Percentiles rank a stretch among this genome's conserved stretches.
Conservation (phyloP, 805 yeast genomes). For the Saccharomycopsis fodiens region DNA sequence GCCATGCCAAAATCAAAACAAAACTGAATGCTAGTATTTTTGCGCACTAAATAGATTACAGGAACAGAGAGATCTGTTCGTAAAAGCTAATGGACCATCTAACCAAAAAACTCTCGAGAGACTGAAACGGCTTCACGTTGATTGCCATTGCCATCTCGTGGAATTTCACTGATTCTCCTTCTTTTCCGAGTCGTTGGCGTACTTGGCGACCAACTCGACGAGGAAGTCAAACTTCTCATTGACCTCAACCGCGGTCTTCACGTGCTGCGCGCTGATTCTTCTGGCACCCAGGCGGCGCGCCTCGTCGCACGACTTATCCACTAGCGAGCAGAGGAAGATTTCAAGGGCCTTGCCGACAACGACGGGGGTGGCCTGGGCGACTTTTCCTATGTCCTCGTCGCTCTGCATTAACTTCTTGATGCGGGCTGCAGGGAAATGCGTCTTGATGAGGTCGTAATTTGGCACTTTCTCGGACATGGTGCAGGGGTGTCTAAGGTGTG, state of each 20-base stretch:
- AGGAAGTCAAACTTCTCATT: conserved; percentile 93
- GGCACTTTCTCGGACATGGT: conserved; percentile 6
- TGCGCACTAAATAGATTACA: neutral
- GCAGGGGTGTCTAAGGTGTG: neutral
- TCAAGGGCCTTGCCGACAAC: conserved; percentile 94
- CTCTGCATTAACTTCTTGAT: conserved; percentile 96
- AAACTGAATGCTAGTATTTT: neutral
- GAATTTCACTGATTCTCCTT: too few relatives aligned
- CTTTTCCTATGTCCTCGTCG: conserved; percentile 97
- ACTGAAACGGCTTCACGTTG: too few relatives aligned
- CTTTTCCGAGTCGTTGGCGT: conserved; percentile 32
- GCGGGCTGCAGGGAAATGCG: conserved; percentile 88
- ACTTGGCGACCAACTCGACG: conserved; percentile 63
- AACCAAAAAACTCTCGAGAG: too few relatives aligned
- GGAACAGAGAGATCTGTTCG: too few relatives aligned
- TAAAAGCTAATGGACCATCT: too few relatives aligned
- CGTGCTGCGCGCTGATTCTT: conserved; percentile 74
- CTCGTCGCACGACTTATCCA: conserved; percentile 72
- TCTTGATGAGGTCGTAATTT: conserved; percentile 42
- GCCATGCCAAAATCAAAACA: neutral
- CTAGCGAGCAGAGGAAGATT: conserved; percentile 81
- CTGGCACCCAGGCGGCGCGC: conserved; percentile 70
- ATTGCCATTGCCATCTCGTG: too few relatives aligned
- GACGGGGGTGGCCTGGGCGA: conserved; percentile 98
- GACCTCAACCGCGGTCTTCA: conserved; percentile 72